Conservation (phyloP, 1,284 basidiomycete species). For the Fistulina hepatica region DNA sequence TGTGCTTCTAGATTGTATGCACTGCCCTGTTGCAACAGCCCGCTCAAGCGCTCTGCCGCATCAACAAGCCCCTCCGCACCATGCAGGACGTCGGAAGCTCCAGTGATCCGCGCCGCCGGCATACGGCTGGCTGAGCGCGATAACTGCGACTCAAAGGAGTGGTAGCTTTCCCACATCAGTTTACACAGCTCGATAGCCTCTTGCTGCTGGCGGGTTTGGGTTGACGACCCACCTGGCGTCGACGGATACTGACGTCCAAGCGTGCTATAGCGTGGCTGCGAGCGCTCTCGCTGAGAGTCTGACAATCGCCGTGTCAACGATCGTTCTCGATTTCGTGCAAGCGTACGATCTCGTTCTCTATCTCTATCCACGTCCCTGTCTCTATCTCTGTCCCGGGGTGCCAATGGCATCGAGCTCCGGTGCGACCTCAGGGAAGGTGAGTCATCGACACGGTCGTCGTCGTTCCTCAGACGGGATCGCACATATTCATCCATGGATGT, state of each 20-base stretch:
- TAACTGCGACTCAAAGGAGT: constrained; percentile 58
- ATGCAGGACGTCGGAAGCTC: constrained; percentile 42
- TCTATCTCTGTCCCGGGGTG: too few relatives aligned
- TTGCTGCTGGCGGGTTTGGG: constrained; percentile 18
- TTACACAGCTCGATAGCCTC: constrained; percentile 58
- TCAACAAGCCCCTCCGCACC: constrained; percentile 54
- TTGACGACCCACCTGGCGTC: constrained; percentile 11
- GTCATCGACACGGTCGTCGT: too few relatives aligned
- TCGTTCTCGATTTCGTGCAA: constrained; percentile 10
- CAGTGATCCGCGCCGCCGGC: constrained; percentile 28
- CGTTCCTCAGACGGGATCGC: too few relatives aligned
- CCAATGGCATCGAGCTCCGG: too few relatives aligned
- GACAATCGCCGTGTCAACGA: constrained; percentile 11
- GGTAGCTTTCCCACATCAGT: constrained; percentile 58
- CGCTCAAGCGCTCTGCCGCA: constrained; percentile 53
- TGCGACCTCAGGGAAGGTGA: too few relatives aligned
- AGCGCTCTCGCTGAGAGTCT: constrained; percentile 16
- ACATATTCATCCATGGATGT: constrained; percentile 25
- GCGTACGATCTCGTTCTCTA: too few relatives aligned
- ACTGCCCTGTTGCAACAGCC: constrained; percentile 42
- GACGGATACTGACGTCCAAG: too few relatives aligned
- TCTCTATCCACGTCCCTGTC: too few relatives aligned
- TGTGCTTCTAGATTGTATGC: constrained; percentile 53
- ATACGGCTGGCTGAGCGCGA: too few relatives aligned
- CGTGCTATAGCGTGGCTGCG: constrained; percentile 22